phyloP scores from a whole-genome alignment of 2,329 filamentous ascomycete genomes.

The Aspergillus flavus region DNA sequence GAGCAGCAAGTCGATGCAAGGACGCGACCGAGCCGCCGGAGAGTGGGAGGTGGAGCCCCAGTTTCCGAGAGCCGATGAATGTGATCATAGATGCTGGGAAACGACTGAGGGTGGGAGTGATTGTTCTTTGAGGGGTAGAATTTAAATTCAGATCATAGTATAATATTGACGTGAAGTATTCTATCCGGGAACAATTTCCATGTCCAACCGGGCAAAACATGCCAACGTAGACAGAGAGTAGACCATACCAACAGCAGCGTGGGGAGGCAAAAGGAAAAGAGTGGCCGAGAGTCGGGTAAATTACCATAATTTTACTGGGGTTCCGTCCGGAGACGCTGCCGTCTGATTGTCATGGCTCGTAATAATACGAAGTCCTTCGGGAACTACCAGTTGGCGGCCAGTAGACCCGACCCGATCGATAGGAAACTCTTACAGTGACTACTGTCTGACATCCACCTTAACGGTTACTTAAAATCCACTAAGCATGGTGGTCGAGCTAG shows the following conservation, averaged over 20 bases:
- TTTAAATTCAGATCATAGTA: neutral
- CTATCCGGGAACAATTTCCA: neutral
- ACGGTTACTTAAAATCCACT: conserved; percentile 4
- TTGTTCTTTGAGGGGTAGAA: neutral
- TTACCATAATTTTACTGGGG: conserved; percentile 13
- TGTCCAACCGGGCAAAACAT: neutral
- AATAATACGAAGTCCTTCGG: conserved; percentile 6
- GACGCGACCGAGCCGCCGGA: conserved; percentile 23
- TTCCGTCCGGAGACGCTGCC: conserved; percentile 5
- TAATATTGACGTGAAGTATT: neutral
- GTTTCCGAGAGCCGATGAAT: conserved; percentile 27
- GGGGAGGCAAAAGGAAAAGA: conserved; percentile 1
- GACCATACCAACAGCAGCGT: conserved; percentile 1
- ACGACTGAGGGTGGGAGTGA: neutral
- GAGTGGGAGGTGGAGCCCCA: conserved; percentile 18
- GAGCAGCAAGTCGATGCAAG: conserved; percentile 10
- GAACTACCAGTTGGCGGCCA: conserved; percentile 10
- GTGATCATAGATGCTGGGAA: conserved; percentile 7
- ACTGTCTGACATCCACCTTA: conserved; percentile 1
- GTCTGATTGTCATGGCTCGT: neutral
- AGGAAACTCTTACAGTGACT: neutral
- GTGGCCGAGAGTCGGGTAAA: conserved; percentile 16
- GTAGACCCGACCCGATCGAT: conserved; percentile 13
- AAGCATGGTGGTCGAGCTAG: neutral
- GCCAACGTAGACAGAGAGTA: neutral